Evolutionary conservation across 2,329 filamentous ascomycete genomes (phyloP).

Genomic region (Kalmusia sp.): DNA sequence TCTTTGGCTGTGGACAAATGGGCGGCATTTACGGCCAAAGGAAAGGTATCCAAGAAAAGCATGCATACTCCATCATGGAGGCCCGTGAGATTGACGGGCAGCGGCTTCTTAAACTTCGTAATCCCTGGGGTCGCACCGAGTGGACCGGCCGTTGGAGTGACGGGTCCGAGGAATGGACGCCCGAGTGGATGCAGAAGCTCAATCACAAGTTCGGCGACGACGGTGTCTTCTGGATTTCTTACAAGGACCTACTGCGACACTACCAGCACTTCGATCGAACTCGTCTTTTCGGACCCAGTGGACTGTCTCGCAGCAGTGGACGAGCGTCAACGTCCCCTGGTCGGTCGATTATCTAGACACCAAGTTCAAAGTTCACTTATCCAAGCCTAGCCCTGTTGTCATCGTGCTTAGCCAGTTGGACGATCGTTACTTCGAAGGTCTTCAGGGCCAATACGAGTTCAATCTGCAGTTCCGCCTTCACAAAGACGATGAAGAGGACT

Average conservation of each 20-base stretch:
- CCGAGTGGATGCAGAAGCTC: conserved; percentile 77
- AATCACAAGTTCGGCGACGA: conserved; percentile 79
- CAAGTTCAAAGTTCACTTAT: conserved; percentile 63
- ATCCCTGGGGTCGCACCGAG: conserved; percentile 82
- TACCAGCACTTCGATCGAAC: conserved; percentile 68
- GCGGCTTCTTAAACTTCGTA: conserved; percentile 59
- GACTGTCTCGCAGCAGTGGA: conserved; percentile 68
- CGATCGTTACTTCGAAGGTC: conserved; percentile 65
- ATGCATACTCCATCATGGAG: conserved; percentile 67
- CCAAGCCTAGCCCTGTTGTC: conserved; percentile 60
- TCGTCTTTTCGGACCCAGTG: conserved; percentile 65
- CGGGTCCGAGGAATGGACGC: conserved; percentile 83
- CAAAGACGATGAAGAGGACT: conserved; percentile 66
- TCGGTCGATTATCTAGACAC: conserved; percentile 67
- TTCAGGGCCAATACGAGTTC: conserved; percentile 65
- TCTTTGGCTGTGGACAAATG: conserved; percentile 75
- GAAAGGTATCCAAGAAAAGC: conserved; percentile 53
- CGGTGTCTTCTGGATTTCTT: conserved; percentile 70
- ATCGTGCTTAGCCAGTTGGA: conserved; percentile 68
- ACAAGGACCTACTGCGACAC: conserved; percentile 63
- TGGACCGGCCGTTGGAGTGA: conserved; percentile 86
- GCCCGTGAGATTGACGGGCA: conserved; percentile 67
- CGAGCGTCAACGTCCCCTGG: conserved; percentile 66
- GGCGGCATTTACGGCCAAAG: conserved; percentile 68
- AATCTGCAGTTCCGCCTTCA: conserved; percentile 66